phyloP scores from a whole-genome alignment of 163 green algal genomes.

The Chlamydomonas reinhardtii region DNA sequence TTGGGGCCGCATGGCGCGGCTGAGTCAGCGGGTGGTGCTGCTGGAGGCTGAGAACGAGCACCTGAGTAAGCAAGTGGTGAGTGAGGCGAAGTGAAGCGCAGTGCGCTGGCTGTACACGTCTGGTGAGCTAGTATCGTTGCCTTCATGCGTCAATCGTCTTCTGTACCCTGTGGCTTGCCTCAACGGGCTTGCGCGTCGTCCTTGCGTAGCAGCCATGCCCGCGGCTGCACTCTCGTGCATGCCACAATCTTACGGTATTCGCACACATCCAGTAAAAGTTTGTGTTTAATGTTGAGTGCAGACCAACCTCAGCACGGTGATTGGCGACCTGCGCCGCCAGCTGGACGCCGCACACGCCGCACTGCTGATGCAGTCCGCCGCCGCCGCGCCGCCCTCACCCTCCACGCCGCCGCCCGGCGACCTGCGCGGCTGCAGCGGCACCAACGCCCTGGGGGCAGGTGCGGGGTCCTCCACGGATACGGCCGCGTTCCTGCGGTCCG shows the following conservation, averaged over 20 bases:
- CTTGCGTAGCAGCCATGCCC: no score
- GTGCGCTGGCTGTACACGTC: no score
- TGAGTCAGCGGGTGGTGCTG: constrained; percentile 32
- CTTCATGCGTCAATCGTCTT: no score
- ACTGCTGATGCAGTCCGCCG: not conserved
- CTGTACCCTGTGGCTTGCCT: no score
- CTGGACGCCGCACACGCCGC: constrained; percentile 9
- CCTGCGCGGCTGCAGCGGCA: not conserved
- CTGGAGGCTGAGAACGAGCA: constrained; percentile 43
- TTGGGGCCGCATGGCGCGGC: not conserved
- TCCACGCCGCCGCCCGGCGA: not conserved
- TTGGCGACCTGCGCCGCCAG: constrained; percentile 20
- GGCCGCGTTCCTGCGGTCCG: no score
- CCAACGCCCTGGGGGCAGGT: not conserved
- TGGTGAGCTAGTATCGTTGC: no score
- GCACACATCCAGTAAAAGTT: no score
- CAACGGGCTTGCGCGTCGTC: no score
- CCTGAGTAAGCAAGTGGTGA: constrained; percentile 40
- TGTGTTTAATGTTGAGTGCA: constrained; percentile 41
- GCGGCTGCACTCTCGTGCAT: no score
- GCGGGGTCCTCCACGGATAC: not conserved
- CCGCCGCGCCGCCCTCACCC: not conserved
- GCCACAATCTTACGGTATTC: no score
- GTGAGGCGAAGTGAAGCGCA: not conserved
- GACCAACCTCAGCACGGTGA: constrained; percentile 7